Conservation (phyloP, 352 stramenopile genomes). For the Aphanomyces astaci region DNA sequence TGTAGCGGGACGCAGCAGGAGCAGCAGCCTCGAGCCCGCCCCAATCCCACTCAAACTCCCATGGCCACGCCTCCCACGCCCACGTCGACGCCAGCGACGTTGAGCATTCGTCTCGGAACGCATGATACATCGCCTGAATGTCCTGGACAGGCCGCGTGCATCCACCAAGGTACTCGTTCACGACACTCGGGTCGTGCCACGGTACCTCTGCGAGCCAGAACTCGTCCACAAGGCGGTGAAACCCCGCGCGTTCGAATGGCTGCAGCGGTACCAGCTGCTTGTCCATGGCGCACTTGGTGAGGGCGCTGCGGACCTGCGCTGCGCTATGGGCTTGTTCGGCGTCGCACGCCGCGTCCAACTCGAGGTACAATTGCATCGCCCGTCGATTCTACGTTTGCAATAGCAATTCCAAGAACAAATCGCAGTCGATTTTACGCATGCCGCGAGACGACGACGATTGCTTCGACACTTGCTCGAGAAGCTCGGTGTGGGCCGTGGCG, state of each 20-base stretch:
- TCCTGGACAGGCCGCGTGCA: neutral
- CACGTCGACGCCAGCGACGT: neutral
- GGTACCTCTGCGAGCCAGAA: slow-evolving; percentile 61
- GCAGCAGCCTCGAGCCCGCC: neutral
- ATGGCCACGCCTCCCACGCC: slow-evolving; percentile 15
- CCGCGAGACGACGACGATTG: slow-evolving; percentile 37
- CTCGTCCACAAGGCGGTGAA: slow-evolving; percentile 50
- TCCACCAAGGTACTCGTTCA: neutral
- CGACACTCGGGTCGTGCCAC: slow-evolving; percentile 29
- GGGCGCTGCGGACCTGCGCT: slow-evolving; percentile 28
- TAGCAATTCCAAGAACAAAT: slow-evolving; percentile 60
- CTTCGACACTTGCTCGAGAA: slow-evolving; percentile 48
- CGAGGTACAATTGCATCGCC: slow-evolving; percentile 35
- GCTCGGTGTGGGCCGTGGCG: slow-evolving; percentile 34
- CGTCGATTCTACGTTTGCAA: slow-evolving; percentile 55
- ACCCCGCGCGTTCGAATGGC: slow-evolving; percentile 34
- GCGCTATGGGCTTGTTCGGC: slow-evolving; percentile 34
- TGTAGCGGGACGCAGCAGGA: too few species aligned
- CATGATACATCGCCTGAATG: neutral
- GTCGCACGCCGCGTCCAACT: slow-evolving; percentile 55
- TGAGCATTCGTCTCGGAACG: neutral
- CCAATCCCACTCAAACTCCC: slow-evolving; percentile 21
- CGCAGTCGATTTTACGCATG: slow-evolving; percentile 64
- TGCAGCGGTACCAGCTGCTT: slow-evolving; percentile 36
- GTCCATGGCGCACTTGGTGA: slow-evolving; percentile 36